Conservation (phyloP, 345 rosid genomes). For the Syzygium oleosum region DNA sequence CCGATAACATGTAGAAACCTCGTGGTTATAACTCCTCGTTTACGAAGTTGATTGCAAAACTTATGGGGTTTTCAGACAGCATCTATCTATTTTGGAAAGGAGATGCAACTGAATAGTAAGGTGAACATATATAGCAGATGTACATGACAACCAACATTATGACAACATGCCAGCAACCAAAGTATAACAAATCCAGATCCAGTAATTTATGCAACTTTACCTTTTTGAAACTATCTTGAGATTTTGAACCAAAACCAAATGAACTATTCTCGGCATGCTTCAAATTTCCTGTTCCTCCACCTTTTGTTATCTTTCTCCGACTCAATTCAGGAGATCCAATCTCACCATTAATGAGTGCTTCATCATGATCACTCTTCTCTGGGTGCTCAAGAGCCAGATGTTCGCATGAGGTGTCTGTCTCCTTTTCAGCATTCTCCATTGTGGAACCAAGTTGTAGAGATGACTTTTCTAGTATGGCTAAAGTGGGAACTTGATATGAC, state of each 20-base stretch:
- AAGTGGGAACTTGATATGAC: conserved; percentile 82
- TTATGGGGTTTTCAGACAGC: neutral
- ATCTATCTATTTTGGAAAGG: neutral
- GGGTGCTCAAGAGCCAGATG: conserved; percentile 24
- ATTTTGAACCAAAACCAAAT: conserved; percentile 41
- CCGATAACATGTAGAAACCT: neutral
- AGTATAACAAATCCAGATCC: neutral
- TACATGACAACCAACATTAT: neutral
- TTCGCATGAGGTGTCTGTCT: conserved; percentile 20
- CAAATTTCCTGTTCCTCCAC: conserved; percentile 39
- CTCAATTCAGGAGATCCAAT: conserved; percentile 39
- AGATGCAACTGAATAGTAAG: neutral
- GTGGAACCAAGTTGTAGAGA: conserved; percentile 31
- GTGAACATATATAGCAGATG: neutral
- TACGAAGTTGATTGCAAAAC: neutral
- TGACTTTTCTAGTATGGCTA: conserved; percentile 51
- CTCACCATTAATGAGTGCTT: conserved; percentile 31
- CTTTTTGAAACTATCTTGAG: conserved; percentile 57
- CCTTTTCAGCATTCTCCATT: conserved; percentile 24
- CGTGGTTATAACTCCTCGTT: neutral
- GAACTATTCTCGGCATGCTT: conserved; percentile 36
- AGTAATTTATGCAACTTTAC: conserved; percentile 18
- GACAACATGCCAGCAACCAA: neutral
- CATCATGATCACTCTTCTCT: conserved; percentile 28
- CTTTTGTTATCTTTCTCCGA: conserved; percentile 24